These are phyloP conservation scores for Hypoxylon sp. DNA, from an alignment of 2,329 filamentous ascomycete genomes.

Conservation along the genomic window DNA sequence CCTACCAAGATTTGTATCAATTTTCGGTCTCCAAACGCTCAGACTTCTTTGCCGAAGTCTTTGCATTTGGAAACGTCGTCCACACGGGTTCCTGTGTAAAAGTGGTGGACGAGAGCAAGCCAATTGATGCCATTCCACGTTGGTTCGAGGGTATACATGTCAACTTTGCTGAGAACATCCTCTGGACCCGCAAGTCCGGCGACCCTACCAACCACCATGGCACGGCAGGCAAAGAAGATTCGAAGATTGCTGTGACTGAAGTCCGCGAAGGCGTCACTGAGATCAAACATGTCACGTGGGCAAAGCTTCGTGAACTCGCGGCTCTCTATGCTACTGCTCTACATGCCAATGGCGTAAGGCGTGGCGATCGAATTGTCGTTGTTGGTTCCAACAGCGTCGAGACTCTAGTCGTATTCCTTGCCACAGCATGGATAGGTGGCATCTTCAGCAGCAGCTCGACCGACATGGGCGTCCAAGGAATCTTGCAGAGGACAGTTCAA, in stretches of 20 bases:
- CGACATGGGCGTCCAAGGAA: constrained; percentile 84
- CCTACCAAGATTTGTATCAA: constrained; percentile 75
- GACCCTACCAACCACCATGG: constrained; percentile 59
- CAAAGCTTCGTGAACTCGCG: constrained; percentile 69
- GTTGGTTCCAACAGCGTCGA: constrained; percentile 81
- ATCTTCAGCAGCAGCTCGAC: constrained; percentile 82
- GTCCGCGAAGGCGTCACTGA: constrained; percentile 74
- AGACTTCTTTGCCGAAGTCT: constrained; percentile 75
- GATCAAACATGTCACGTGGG: constrained; percentile 72
- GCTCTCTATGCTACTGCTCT: constrained; percentile 74
- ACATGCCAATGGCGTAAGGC: constrained; percentile 71
- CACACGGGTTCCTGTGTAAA: constrained; percentile 68
- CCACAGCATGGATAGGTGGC: constrained; percentile 75
- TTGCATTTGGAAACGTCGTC: constrained; percentile 70
- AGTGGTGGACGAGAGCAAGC: constrained; percentile 76
- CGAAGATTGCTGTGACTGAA: constrained; percentile 76
- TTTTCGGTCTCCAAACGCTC: constrained; percentile 73
- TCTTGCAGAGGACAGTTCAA: constrained; percentile 80
- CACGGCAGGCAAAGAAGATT: constrained; percentile 75
- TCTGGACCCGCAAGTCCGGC: constrained; percentile 66
- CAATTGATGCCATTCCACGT: constrained; percentile 76
- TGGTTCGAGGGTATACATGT: constrained; percentile 82
- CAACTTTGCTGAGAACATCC: constrained; percentile 85
- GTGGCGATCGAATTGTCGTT: constrained; percentile 80
- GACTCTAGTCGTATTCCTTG: constrained; percentile 78